Base-by-base conservation (phyloP, 1,139 yeast species). In the Torulaspora globosa region DNA sequence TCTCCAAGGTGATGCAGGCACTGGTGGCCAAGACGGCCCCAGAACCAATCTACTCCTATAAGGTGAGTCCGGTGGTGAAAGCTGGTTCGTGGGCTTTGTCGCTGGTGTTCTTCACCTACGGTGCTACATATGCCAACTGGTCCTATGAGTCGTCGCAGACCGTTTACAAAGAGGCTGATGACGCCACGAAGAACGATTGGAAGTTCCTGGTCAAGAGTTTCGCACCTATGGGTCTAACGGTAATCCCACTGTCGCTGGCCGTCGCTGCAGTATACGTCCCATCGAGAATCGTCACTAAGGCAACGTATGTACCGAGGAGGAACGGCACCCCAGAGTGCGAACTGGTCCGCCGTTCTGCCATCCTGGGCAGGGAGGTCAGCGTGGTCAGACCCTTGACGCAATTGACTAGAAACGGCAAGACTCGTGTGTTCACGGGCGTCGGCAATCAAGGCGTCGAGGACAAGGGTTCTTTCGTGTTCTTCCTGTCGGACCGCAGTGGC, bases 401-500 rank as follows among this genome's bases (percentile, higher is more conserved):
- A 6, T 41, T 63, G n/a, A 49, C 39, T 10, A 57, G 59, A 37
- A 49, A 47, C 19, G 47, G 47, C 9, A 52, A 46, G 36, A 50
- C 56, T 10, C 50, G 53, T 24, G 58, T 60, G 3, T 63, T 51
- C 33, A 63, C 68, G 1, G 67, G 68, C 2, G 50, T 46, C 4
- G 67, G 68, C 7, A 23, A 42, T 1, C 63, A 60, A 38, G 66
- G 66, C n/a, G 52, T 61, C 14, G 66, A 61, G 12, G 66, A 63
- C 47, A 56, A 50, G 24, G 52, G 56, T 2, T 55, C 67, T 1
- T 58, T 57, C 38, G 51, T 55, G 1, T 62, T 62, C 46, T 56
- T 54, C 34, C 48, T 63, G 8, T 48, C 47, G 19, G 62, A 59
- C 38, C 46, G 43, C 21, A 47, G 48, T 21, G 40, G 50, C 1